Evolutionary conservation across 495 filamentous ascomycete genomes (phyloP).

Genomic region (Penicillium tannophilum): DNA sequence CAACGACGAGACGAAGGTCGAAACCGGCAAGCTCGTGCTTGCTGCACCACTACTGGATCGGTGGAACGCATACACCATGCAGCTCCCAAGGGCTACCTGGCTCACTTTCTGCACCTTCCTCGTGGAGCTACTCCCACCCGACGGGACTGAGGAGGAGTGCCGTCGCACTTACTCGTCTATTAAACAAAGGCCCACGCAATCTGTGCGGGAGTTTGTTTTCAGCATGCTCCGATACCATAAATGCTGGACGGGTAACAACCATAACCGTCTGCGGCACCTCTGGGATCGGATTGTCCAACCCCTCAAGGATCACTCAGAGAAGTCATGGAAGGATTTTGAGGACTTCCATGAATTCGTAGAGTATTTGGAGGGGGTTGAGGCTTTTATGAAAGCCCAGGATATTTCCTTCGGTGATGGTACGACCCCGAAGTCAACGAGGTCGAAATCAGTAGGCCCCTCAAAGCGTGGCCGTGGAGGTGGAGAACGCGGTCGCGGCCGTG

Average conservation of each 20-base stretch:
- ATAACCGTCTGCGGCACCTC: slow-evolving; percentile 20
- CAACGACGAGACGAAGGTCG: slow-evolving; percentile 4
- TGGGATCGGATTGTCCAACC: slow-evolving; percentile 10
- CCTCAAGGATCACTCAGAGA: slow-evolving; percentile 5
- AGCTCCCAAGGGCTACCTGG: neutral
- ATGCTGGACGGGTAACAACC: slow-evolving; percentile 4
- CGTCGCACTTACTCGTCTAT: neutral
- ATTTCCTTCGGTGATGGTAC: neutral
- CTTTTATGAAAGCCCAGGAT: neutral
- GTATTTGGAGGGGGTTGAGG: slow-evolving; percentile 19
- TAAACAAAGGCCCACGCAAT: slow-evolving; percentile 7
- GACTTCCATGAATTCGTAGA: slow-evolving; percentile 16
- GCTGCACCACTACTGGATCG: neutral
- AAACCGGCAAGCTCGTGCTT: neutral
- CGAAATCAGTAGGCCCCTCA: neutral
- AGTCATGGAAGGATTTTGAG: slow-evolving; percentile 10
- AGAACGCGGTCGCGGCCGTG: too few relatives aligned
- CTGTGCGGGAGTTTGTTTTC: slow-evolving; percentile 18
- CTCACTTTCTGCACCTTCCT: slow-evolving; percentile 13
- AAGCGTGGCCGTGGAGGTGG: neutral
- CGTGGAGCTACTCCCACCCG: neutral
- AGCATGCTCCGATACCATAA: slow-evolving; percentile 17
- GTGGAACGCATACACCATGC: neutral
- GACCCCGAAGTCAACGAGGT: neutral
- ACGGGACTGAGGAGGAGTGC: neutral